phyloP scores from a whole-genome alignment of 164 flowering plant species.

The Platanus orientalis region DNA sequence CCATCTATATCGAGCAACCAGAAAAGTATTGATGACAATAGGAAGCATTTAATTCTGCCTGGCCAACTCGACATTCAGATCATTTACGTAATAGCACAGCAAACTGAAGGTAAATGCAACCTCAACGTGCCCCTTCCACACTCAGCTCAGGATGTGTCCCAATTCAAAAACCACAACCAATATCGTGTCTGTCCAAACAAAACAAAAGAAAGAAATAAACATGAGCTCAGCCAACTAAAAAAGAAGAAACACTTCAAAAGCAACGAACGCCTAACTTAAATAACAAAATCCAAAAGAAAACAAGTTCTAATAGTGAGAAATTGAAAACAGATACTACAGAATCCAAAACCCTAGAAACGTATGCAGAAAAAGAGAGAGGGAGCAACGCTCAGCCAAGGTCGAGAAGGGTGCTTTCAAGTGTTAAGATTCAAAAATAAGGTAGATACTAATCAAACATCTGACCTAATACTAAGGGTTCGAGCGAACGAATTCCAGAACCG shows the following conservation, averaged over 20 bases:
- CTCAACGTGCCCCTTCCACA: neutral
- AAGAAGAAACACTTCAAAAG: neutral
- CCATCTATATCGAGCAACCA: too few relatives aligned
- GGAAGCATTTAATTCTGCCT: too few relatives aligned
- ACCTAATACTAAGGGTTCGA: slow-evolving; percentile 5
- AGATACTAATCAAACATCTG: neutral
- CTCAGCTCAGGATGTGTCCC: neutral
- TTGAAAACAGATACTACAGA: neutral
- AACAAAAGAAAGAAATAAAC: neutral
- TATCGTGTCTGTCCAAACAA: slow-evolving; percentile 3
- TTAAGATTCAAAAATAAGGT: slow-evolving; percentile 1
- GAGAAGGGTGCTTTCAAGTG: too few relatives aligned
- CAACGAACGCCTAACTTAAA: neutral
- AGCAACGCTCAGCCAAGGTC: too few relatives aligned
- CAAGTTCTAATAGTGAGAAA: too few relatives aligned
- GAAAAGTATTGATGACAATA: too few relatives aligned
- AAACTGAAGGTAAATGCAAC: neutral
- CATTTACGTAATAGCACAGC: neutral
- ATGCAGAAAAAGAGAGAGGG: too few relatives aligned
- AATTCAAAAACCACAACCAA: neutral
- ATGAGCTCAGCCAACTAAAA: neutral
- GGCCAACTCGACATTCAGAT: neutral
- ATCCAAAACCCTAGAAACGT: slow-evolving; percentile 10
- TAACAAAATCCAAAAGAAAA: neutral
- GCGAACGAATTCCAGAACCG: neutral